A percentile compares a stretch with the other conserved stretches of the same genome.
Evolutionary conservation across 345 rosid species (phyloP).

Genomic region (Geranium brycei): DNA sequence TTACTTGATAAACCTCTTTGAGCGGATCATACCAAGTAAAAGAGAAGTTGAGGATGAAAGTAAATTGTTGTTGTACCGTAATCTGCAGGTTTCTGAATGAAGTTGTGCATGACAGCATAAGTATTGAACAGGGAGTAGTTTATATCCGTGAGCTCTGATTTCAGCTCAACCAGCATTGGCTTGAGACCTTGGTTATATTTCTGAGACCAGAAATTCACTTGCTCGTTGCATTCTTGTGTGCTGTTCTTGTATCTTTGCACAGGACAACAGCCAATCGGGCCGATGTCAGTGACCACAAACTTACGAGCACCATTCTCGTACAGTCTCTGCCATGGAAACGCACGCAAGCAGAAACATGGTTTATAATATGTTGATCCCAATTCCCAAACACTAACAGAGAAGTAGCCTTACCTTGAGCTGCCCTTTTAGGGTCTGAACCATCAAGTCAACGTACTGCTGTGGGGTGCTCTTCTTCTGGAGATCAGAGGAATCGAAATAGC

Average conservation of each 20-base stretch:
- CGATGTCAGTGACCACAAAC: slow-evolving; percentile 39
- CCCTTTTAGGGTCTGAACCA: slow-evolving; percentile 13
- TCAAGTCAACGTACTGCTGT: slow-evolving; percentile 12
- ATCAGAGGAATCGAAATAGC: slow-evolving; percentile 8
- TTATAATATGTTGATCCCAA: neutral
- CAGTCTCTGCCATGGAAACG: slow-evolving; percentile 22
- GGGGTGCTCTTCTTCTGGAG: slow-evolving; percentile 5
- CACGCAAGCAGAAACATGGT: neutral
- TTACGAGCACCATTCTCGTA: slow-evolving; percentile 35
- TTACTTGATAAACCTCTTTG: neutral
- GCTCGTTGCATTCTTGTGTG: slow-evolving; percentile 31
- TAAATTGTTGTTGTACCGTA: slow-evolving; percentile 22
- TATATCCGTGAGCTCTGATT: slow-evolving; percentile 26
- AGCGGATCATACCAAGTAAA: too few species aligned
- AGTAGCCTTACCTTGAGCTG: slow-evolving; percentile 8
- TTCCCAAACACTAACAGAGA: neutral
- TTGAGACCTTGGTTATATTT: slow-evolving; percentile 33
- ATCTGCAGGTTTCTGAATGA: slow-evolving; percentile 34
- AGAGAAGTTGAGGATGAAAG: neutral
- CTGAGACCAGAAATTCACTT: slow-evolving; percentile 24
- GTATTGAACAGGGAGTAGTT: slow-evolving; percentile 47
- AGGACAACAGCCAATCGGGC: slow-evolving; percentile 48
- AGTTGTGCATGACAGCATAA: slow-evolving; percentile 21
- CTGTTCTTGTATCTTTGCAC: slow-evolving; percentile 25
- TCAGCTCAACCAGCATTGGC: slow-evolving; percentile 27